A percentile compares a stretch with the other conserved stretches of the same genome.
These are phyloP conservation scores for Aspergillus sp. DNA, from an alignment of 2,329 filamentous ascomycete genomes.

Conservation along the genomic window DNA sequence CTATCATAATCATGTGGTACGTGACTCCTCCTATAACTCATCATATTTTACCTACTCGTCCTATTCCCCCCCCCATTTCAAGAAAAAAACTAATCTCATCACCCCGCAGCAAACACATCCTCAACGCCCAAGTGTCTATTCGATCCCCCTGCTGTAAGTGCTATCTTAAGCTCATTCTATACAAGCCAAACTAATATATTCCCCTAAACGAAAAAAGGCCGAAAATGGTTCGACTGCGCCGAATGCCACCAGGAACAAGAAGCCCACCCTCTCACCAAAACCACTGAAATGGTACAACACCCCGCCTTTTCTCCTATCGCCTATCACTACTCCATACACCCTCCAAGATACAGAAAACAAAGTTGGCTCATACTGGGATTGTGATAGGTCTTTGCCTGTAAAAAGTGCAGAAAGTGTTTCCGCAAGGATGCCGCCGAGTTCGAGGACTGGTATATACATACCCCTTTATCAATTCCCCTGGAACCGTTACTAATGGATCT, in stretches of 20 bases:
- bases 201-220: constrained; percentile 51
- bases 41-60: not conserved
- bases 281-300: constrained; percentile 67
- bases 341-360: not conserved
- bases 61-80: not conserved
- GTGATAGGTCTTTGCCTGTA: constrained; percentile 74
- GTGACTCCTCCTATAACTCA: constrained; percentile 3
- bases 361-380: not conserved
- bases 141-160: constrained; percentile 87
- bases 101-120: constrained; percentile 77
- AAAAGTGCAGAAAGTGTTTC: constrained; percentile 98
- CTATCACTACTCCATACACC: not conserved
- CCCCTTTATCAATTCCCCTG: not conserved
- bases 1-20: constrained; percentile 22
- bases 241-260: constrained; percentile 86
- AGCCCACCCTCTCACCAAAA: constrained; percentile 69
- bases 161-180: not conserved
- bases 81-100: constrained; percentile 8
- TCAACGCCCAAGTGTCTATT: constrained; percentile 96
- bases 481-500: not conserved
- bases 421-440: constrained; percentile 89
- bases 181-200: not conserved
- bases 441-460: constrained; percentile 59
- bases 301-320: not conserved
- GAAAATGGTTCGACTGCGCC: constrained; percentile 98